These are phyloP conservation scores for Xylariales sp. DNA, from an alignment of 2,329 filamentous ascomycete species.

Conservation along the genomic window DNA sequence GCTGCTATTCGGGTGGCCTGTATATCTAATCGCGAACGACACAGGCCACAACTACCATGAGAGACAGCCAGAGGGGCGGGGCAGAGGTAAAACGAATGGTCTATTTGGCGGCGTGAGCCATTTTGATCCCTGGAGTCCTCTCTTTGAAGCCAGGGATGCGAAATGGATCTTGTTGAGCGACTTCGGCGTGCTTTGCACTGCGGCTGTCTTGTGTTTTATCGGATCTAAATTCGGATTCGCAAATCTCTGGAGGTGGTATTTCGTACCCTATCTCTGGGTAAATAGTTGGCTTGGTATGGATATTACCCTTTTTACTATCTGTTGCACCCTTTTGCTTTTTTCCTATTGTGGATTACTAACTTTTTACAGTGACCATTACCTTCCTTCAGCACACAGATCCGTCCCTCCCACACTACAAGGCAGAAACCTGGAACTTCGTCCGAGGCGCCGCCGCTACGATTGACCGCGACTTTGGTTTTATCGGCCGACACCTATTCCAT, in stretches of 20 bases:
- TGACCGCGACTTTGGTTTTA: constrained; percentile 94
- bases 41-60: constrained; percentile 96
- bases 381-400: constrained; percentile 97
- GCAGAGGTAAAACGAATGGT: constrained; percentile 88
- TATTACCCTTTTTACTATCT: not conserved
- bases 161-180: constrained; percentile 84
- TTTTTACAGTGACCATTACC: constrained; percentile 77
- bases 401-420: constrained; percentile 85
- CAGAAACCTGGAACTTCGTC: constrained; percentile 84
- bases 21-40: constrained; percentile 87
- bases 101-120: constrained; percentile 82
- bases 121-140: constrained; percentile 80
- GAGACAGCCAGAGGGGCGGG: constrained; percentile 86
- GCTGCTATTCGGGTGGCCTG: constrained; percentile 88
- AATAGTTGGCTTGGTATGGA: constrained; percentile 96
- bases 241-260: constrained; percentile 94
- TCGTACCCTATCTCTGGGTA: constrained; percentile 92
- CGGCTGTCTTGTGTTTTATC: constrained; percentile 60
- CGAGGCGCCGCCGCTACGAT: constrained; percentile 94
- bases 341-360: not conserved
- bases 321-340: not conserved
- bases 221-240: constrained; percentile 74
- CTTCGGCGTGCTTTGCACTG: constrained; percentile 66
- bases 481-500: constrained; percentile 85
- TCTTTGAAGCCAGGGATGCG: constrained; percentile 90